A percentile compares a stretch with the other conserved stretches of the same genome.
These are phyloP conservation scores for Styphnolobium japonicum DNA, from an alignment of 306 rosid species.

Conservation along the genomic window DNA sequence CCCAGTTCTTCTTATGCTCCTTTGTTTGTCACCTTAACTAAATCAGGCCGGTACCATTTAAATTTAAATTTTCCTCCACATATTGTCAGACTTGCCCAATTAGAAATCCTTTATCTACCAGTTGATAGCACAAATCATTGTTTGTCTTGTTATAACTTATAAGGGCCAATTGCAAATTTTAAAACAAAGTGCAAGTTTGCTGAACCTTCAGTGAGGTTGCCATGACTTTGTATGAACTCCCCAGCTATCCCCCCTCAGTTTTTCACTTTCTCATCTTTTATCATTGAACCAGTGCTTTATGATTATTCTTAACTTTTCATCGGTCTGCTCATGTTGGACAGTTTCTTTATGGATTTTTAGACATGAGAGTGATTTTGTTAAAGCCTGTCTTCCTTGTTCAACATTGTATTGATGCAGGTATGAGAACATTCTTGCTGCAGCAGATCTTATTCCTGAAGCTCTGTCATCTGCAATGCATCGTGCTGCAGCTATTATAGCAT, in stretches of 20 bases:
- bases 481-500: conserved; percentile 57
- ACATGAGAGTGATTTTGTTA: background rate
- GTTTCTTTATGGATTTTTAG: background rate
- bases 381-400: background rate
- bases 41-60: background rate
- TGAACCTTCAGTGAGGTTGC: conserved; percentile 3
- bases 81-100: background rate
- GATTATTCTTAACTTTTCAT: background rate
- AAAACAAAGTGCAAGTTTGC: background rate
- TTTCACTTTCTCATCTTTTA: background rate
- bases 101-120: background rate
- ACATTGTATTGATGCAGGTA: conserved; percentile 64
- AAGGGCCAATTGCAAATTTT: background rate
- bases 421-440: conserved; percentile 70
- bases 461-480: conserved; percentile 63
- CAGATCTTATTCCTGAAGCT: conserved; percentile 80
- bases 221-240: background rate
- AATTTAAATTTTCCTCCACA: background rate
- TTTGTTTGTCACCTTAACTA: background rate
- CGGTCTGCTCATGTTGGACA: background rate
- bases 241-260: background rate
- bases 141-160: background rate
- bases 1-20: background rate
- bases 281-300: background rate
- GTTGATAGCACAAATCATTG: background rate